Evolutionary conservation across 2,329 filamentous ascomycete genomes (phyloP).

Genomic region (Fusarium austroafricanum): DNA sequence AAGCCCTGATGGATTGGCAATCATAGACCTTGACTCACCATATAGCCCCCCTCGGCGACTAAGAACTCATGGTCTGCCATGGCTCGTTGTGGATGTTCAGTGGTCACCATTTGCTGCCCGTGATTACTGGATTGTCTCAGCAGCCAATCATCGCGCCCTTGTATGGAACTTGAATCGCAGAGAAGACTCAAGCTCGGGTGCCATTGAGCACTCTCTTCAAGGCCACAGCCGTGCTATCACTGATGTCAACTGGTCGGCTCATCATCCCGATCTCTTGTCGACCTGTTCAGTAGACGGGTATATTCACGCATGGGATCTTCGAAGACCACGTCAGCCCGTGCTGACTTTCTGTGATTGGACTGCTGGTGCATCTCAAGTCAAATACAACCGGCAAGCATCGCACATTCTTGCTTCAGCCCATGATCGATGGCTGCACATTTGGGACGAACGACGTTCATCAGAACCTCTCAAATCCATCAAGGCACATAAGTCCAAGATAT

Average conservation of each 20-base stretch:
- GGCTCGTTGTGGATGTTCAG: conserved; percentile 95
- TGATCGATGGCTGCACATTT: conserved; percentile 87
- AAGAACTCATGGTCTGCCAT: conserved; percentile 84
- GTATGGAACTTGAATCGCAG: conserved; percentile 91
- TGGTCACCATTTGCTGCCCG: conserved; percentile 94
- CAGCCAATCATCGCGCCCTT: conserved; percentile 92
- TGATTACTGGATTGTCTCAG: conserved; percentile 94
- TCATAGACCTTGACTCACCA: conserved; percentile 91
- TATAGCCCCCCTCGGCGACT: conserved; percentile 88
- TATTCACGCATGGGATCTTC: conserved; percentile 91
- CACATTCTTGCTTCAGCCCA: conserved; percentile 91
- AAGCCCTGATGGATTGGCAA: conserved; percentile 85
- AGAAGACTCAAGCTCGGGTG: conserved; percentile 75
- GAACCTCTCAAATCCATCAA: conserved; percentile 84
- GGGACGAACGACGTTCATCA: conserved; percentile 86
- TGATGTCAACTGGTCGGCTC: conserved; percentile 95
- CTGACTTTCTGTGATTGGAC: conserved; percentile 93
- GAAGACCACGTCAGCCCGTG: conserved; percentile 77
- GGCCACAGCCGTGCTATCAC: conserved; percentile 89
- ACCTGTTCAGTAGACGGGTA: conserved; percentile 95
- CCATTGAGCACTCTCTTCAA: conserved; percentile 88
- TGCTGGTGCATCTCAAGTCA: conserved; percentile 92
- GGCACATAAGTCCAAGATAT: conserved; percentile 93
- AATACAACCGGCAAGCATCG: conserved; percentile 90
- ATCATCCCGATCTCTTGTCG: conserved; percentile 88